phyloP scores from a whole-genome alignment of 2,329 filamentous ascomycete genomes.

The Didymella exigua region DNA sequence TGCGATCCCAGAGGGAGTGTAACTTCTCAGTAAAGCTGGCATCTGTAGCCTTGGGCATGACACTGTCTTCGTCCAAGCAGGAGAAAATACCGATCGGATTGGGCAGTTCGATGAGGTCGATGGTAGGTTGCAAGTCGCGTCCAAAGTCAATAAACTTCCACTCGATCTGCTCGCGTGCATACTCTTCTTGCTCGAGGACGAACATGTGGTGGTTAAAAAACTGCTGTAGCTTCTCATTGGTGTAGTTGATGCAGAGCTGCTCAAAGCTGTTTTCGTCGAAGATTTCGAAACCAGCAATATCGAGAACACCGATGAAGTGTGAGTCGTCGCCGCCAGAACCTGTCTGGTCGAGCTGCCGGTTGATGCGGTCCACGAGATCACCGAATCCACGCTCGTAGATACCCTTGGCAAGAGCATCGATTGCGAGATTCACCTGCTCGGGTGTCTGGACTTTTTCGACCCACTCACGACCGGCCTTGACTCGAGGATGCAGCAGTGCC shows the following conservation, averaged over 20 bases:
- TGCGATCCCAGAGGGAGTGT: slow-evolving; percentile 95
- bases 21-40: slow-evolving; percentile 97
- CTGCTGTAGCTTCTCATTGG: slow-evolving; percentile 98
- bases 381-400: slow-evolving; percentile 97
- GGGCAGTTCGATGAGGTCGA: slow-evolving; percentile 92
- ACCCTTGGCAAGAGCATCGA: slow-evolving; percentile 93
- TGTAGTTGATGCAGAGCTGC: slow-evolving; percentile 99
- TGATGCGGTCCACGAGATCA: slow-evolving; percentile 89
- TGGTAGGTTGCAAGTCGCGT: slow-evolving; percentile 93
- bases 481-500: slow-evolving; percentile 86
- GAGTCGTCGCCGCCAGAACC: slow-evolving; percentile 84
- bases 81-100: slow-evolving; percentile 99
- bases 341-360: slow-evolving; percentile 85
- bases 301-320: slow-evolving; percentile 94
- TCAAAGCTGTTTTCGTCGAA: slow-evolving; percentile 99
- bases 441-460: slow-evolving; percentile 98
- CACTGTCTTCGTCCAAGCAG: slow-evolving; percentile 94
- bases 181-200: slow-evolving; percentile 97
- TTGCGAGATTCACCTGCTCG: slow-evolving; percentile 86
- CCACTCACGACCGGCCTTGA: slow-evolving; percentile 97
- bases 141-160: slow-evolving; percentile 99
- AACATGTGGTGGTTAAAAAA: slow-evolving; percentile 99
- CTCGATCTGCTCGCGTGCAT: slow-evolving; percentile 95
- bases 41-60: slow-evolving; percentile 99
- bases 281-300: slow-evolving; percentile 99